Base-by-base conservation (phyloP, 805 yeast species). In the Scheffersomyces coipomensis region DNA sequence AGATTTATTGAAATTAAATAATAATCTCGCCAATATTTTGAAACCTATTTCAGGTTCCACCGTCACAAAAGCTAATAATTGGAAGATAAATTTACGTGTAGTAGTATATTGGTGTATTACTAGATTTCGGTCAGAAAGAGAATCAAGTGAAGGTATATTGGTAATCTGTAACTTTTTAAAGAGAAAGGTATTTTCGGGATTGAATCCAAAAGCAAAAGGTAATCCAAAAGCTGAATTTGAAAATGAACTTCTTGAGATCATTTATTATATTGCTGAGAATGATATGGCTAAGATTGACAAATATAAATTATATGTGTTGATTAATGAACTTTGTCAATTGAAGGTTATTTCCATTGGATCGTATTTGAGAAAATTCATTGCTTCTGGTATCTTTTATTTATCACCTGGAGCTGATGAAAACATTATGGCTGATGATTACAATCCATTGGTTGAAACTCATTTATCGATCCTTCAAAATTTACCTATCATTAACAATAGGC, bases 311-410 rank as follows among this genome's bases (percentile, higher is more conserved):
- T 65, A 71, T 45, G 66, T 73, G n/a, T 58, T 81, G 23, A 66
- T 83, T 13, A 68, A 72, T 38, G 82, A 78, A 54, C 57, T 82
- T 3, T 69, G 71, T 35, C 74, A 71, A 30, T 48, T 71, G 38
- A 74, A 73, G 33, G 57, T 84, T 18, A 70, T 85, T 18, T 60
- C 77, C 2, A 67, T 81, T 12, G 79, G 85, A 1, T 74, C 85
- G 1, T 91, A 91, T 52, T 69, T 90, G 41, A 68, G 97, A 51
- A 79, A 82, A 48, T 65, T 90, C 26, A 89, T 91, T 33, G 88
- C 97, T 8, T 81, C 93, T 1, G 99, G 97, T 4, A 70, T 88
- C 1, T 77, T 90, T 33, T 88, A 85, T 58, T 59, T 79, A 10
- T 63, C 70, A 3, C 71, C 77, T 6, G 76, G 51, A 22, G 45